Base-by-base conservation (phyloP, 202 grass and related monocot genomes). In the Saccharum hybrid region DNA sequence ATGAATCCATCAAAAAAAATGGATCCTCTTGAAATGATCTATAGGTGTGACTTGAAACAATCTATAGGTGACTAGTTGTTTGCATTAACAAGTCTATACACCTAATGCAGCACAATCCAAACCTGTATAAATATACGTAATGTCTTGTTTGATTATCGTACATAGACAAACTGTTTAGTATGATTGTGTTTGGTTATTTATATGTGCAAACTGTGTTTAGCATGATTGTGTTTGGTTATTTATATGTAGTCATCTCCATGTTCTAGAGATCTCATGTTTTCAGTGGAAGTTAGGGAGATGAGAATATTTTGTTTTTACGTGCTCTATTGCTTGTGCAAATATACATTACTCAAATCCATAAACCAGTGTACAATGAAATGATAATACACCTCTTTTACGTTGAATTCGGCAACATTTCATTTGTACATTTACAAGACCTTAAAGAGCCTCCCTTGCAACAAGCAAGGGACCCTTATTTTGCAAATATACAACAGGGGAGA, bases 361-460 rank as follows among this genome's bases (percentile, higher is more conserved):
- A 57, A 28, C 10, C 62, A 63, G 6, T 6, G 57, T 22, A 82
- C 12, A 63, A 22, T 7, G 69, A 48, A 48, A 21, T 1, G 15
- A 34, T 14, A 63, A 49, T 19, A n/a, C 10, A 18, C 31, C 18
- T 40, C n/a, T 48, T 75, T 40, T 28, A 41, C n/a, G 2, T 28
- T 13, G 4, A 74, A 59, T 38, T 79, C 33, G 34, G 13, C 9
- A 18, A 9, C 63, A 60, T 66, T 56, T 75, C 7, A 4, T 45
- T 14, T 33, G 0, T 80, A 64, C 63, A 71, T 79, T 87, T 90
- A 87, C 81, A 90, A 59, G 42, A 71, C 56, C 48, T 22, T 40
- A 3, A 15, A 72, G 64, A 75, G 42, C 64, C 64, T 79, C 22
- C 54, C 52, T 70, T 52, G 62, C 4, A 30, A 54, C n/a, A n/a